These are phyloP conservation scores for Nakazawaea siamensis DNA, from an alignment of 805 yeast species.

Conservation along the genomic window DNA sequence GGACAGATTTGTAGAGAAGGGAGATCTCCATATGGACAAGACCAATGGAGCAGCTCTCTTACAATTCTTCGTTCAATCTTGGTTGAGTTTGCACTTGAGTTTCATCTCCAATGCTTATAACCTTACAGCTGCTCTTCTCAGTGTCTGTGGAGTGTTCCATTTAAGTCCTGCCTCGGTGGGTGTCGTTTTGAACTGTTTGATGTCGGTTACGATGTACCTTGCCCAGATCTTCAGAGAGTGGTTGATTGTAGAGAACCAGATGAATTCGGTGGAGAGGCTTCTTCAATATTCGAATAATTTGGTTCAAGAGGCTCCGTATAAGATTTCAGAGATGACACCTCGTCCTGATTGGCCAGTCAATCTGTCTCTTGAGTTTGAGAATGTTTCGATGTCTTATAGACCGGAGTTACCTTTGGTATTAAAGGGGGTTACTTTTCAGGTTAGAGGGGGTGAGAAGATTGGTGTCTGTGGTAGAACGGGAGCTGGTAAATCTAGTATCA, in stretches of 20 bases:
- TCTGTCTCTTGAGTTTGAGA: slow-evolving; percentile 39
- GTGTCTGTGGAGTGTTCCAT: slow-evolving; percentile 50
- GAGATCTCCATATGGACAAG: slow-evolving; percentile 26
- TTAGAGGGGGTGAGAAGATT: slow-evolving; percentile 45
- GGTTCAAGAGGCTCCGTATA: slow-evolving; percentile 52
- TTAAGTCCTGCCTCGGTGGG: slow-evolving; percentile 57
- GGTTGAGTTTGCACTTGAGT: slow-evolving; percentile 54
- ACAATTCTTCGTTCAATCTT: slow-evolving; percentile 49
- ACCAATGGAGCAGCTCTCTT: slow-evolving; percentile 39
- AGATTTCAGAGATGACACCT: slow-evolving; percentile 28
- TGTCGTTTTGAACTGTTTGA: slow-evolving; percentile 52
- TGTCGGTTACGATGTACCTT: slow-evolving; percentile 39
- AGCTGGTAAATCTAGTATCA: slow-evolving; percentile 68
- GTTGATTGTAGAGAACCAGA: slow-evolving; percentile 48
- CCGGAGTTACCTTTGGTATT: slow-evolving; percentile 58
- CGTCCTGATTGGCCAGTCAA: slow-evolving; percentile 66
- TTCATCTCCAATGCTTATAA: slow-evolving; percentile 32
- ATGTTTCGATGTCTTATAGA: slow-evolving; percentile 56
- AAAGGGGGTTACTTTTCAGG: slow-evolving; percentile 39
- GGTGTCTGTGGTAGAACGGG: slow-evolving; percentile 69
- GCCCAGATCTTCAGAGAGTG: slow-evolving; percentile 35
- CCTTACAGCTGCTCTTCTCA: slow-evolving; percentile 44
- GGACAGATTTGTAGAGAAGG: slow-evolving; percentile 26
- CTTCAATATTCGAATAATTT: slow-evolving; percentile 48
- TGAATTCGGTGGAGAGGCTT: slow-evolving; percentile 58